Base-by-base conservation (phyloP, 768 basidiomycete species). In the Rhodosporidiobolus odoratus region DNA sequence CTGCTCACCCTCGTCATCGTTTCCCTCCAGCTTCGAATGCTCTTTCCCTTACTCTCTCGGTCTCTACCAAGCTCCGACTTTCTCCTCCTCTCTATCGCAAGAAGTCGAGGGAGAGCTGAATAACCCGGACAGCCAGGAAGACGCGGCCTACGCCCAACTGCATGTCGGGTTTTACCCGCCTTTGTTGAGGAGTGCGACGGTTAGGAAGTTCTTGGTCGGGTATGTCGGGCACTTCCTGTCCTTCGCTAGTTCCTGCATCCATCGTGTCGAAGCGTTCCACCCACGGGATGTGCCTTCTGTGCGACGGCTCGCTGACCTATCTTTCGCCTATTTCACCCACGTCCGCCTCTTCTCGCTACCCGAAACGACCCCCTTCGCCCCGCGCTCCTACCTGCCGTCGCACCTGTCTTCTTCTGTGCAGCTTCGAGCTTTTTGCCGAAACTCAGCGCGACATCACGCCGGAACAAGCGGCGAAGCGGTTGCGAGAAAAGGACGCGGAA, bases 11-110 rank as follows among this genome's bases (percentile, higher is more conserved):
- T n/a, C n/a, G n/a, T n/a, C 12, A 50, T 23, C 23, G 21, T 50
- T 50, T n/a, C 23, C 85, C 61, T 91, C 90, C 76, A 80, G 92
- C 38, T 92, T 92, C 78, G 84, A 84, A 10, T 92, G 90, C 78
- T 89, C 91, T 0, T 96, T 95, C 80, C 68, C 88, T 1, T 96
- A 95, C 79, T 92, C 90, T 12, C 93, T 95, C 91, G 93, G 93
- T 43, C 85, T 95, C 57, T 93, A 95, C 77, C 93, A 96, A 78
- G 84, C 88, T 3, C 89, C 91, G 9, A 76, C 85, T 4, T 40
- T 37, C 57, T 16, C 19, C 38, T 48, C 50, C 27, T 21, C 2
- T 8, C 56, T 23, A n/a, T n/a, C n/a, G n/a, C 50, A 79, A 80
- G 10, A n/a, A 25, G 68, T 71, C 30, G 74, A 75, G 19, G 65